Evolutionary conservation across 2,329 filamentous ascomycete genomes (phyloP), one percentile per base, ranked within the genome.

Genomic region (Pseudopyricularia javanii): DNA sequence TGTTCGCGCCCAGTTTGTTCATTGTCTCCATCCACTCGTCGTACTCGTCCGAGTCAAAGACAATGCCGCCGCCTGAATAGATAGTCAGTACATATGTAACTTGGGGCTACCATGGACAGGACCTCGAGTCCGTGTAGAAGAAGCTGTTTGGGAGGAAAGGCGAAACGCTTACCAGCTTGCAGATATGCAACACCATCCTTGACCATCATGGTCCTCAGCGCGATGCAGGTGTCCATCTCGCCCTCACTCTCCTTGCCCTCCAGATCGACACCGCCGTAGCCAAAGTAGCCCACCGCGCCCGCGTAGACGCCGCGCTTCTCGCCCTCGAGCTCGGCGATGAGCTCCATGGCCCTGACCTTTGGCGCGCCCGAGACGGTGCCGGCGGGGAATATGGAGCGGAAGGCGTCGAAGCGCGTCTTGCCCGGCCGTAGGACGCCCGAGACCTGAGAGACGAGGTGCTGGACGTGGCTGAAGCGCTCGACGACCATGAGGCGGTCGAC

Each of bases 271-370:
- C 79, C 80, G 56, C 83, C 82, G 64, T 95, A 97, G 9, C 91
- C 91, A 68, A 96, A 98, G 71, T 96, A 98, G 2, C 93, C 93
- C 0, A 96, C 91, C 0, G 93, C 93, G 28, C 93, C 93, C 8
- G 93, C 93, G 64, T 98, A 98, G 37, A 97, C 82, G 40, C 93
- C 91, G 53, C 93, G 79, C 75, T 96, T 96, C 76, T 98, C 93
- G 58, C 79, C 74, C 71, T 98, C 93, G 48, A 97, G 73, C 71
- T 97, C 91, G 48, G 88, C 90, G 62, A 98, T 98, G 56, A 98
- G 75, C 70, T 96, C 88, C 93, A 98, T 98, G 3, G 93, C 93
- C 57, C 85, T 82, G 53, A 98, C 90, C 72, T 98, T 98, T 54
- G 93, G 93, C 4, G 93, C 91, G 4, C 93, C 93, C 17, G 87